Percentiles rank a stretch among this genome's conserved stretches.
These are phyloP conservation scores for Vigna mungo DNA, from an alignment of 306 rosid species.

Conservation along the genomic window DNA sequence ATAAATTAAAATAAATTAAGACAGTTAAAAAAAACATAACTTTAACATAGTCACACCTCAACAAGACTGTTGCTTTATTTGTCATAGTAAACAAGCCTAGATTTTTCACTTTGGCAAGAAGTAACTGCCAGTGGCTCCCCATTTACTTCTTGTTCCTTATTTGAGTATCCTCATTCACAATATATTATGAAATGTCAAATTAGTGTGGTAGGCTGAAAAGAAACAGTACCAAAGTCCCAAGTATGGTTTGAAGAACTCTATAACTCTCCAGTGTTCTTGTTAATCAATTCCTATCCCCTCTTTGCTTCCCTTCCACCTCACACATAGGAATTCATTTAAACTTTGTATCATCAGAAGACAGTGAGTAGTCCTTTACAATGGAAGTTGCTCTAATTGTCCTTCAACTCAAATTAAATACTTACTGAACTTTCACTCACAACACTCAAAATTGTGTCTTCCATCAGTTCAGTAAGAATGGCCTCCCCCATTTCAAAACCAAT, in stretches of 20 bases:
- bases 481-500: conserved; percentile 75
- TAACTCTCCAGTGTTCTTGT: conserved; percentile 32
- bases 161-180: conserved; percentile 48
- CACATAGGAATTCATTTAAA: conserved; percentile 14
- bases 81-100: conserved; percentile 43
- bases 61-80: conserved; percentile 34
- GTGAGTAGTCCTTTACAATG: conserved; percentile 41
- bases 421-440: conserved; percentile 49
- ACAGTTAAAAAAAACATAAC: conserved; percentile 46
- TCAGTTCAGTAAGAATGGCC: conserved; percentile 71
- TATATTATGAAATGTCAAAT: too few species aligned
- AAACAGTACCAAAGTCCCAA: conserved; percentile 31
- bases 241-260: conserved; percentile 36
- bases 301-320: conserved; percentile 34
- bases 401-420: conserved; percentile 44
- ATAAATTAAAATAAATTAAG: too few species aligned
- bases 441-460: conserved; percentile 71
- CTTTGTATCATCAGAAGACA: conserved; percentile 24
- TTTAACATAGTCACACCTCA: conserved; percentile 43
- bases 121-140: conserved; percentile 47
- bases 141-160: conserved; percentile 44
- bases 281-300: conserved; percentile 30
- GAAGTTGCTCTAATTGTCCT: conserved; percentile 46
- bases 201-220: conserved; percentile 51
- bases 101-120: conserved; percentile 44